phyloP scores from a whole-genome alignment of 2,329 filamentous ascomycete species.

The Neopestalotiopsis rosae region DNA sequence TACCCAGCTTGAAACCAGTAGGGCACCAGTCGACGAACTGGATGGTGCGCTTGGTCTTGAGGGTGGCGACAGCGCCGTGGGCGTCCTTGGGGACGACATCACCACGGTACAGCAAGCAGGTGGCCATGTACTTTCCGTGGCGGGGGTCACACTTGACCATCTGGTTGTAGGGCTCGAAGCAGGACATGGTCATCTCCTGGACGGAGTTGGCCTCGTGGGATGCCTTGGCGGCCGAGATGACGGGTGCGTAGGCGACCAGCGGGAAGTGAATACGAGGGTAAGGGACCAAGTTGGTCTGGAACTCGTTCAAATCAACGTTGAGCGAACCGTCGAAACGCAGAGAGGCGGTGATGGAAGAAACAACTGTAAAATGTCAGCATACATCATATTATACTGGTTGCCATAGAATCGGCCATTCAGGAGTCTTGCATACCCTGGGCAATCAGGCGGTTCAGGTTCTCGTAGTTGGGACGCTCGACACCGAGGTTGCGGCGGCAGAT shows the following conservation, averaged over 20 bases:
- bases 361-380: slow-evolving; percentile 62
- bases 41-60: slow-evolving; percentile 99
- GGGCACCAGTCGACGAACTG: slow-evolving; percentile 99
- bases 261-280: slow-evolving; percentile 99
- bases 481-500: slow-evolving; percentile 98
- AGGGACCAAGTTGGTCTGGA: slow-evolving; percentile 99
- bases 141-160: slow-evolving; percentile 99
- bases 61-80: slow-evolving; percentile 87
- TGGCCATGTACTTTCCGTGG: slow-evolving; percentile 99
- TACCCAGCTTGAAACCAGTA: slow-evolving; percentile 99
- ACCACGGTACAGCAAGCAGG: slow-evolving; percentile 96
- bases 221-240: slow-evolving; percentile 94
- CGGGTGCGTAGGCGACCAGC: slow-evolving; percentile 92
- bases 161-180: slow-evolving; percentile 99
- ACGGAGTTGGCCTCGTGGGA: slow-evolving; percentile 98
- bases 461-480: slow-evolving; percentile 96
- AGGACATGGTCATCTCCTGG: slow-evolving; percentile 97
- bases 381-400: not conserved
- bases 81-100: slow-evolving; percentile 98
- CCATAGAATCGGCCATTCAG: not conserved
- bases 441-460: slow-evolving; percentile 98
- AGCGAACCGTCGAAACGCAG: slow-evolving; percentile 98
- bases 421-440: slow-evolving; percentile 74
- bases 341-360: slow-evolving; percentile 97
- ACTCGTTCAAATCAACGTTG: slow-evolving; percentile 99